Percentiles rank a stretch among this genome's conserved stretches.
Conservation (phyloP, 1,284 basidiomycete genomes). For the Microbotryum intermedium region DNA sequence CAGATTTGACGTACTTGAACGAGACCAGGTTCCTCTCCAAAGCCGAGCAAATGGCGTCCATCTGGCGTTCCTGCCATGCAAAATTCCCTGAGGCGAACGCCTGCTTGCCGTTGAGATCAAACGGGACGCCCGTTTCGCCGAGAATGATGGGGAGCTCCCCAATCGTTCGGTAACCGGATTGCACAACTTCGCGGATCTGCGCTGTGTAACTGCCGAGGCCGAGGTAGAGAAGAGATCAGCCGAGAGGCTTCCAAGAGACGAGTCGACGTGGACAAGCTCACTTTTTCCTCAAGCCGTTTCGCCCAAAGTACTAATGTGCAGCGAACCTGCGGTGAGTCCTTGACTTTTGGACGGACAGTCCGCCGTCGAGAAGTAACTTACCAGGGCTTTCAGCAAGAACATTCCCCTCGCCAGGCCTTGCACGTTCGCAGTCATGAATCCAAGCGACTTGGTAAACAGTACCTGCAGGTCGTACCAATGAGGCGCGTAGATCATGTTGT, state of each 20-base stretch:
- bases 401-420: constrained; percentile 78
- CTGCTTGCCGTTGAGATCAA: constrained; percentile 75
- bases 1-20: constrained; percentile 33
- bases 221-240: not conserved
- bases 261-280: constrained; percentile 3
- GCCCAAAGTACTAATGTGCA: constrained; percentile 61
- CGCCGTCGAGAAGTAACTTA: not conserved
- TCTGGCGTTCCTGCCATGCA: constrained; percentile 38
- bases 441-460: constrained; percentile 70
- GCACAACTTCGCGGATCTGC: constrained; percentile 71
- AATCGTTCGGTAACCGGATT: constrained; percentile 55
- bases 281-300: constrained; percentile 66
- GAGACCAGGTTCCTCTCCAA: constrained; percentile 30
- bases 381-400: constrained; percentile 63
- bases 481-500: constrained; percentile 76
- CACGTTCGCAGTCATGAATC: constrained; percentile 77
- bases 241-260: not conserved
- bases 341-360: not conserved
- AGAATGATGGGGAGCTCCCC: constrained; percentile 73
- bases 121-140: constrained; percentile 84
- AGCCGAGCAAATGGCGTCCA: constrained; percentile 35
- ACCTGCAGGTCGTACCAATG: constrained; percentile 91
- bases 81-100: constrained; percentile 68
- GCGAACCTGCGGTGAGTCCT: not conserved
- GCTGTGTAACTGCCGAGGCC: constrained; percentile 47